Evolutionary conservation across 768 basidiomycete species (phyloP).

Genomic region (Agaricus sinodeliciosus): DNA sequence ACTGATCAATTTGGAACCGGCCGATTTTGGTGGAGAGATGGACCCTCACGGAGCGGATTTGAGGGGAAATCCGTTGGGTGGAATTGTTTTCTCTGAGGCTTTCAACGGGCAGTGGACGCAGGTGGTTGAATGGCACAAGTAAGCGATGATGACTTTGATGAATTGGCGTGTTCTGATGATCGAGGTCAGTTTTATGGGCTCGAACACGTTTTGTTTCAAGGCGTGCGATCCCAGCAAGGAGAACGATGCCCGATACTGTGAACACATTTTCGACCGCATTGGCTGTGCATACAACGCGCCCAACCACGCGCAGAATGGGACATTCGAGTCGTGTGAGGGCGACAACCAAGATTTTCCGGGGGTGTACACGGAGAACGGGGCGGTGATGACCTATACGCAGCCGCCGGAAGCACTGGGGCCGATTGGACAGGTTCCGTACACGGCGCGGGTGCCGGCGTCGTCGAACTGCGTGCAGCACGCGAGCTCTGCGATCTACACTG

Average conservation of each 20-base stretch:
- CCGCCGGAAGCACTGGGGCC: conserved; percentile 31
- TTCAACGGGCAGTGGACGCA: conserved; percentile 30
- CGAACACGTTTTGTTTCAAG: conserved; percentile 9
- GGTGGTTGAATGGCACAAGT: conserved; percentile 54
- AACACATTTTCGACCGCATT: conserved; percentile 68
- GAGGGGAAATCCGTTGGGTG: conserved; percentile 57
- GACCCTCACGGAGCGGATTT: conserved; percentile 70
- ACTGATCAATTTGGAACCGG: conserved; percentile 41
- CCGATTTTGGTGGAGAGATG: conserved; percentile 72
- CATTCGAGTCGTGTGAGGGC: conserved; percentile 56
- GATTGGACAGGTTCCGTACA: conserved; percentile 32
- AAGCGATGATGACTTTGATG: background rate
- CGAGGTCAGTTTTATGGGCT: background rate
- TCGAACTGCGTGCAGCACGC: conserved; percentile 28
- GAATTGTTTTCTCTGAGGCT: conserved; percentile 24
- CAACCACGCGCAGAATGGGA: conserved; percentile 47
- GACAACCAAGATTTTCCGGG: conserved; percentile 60
- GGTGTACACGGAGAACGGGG: conserved; percentile 24
- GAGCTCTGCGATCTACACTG: conserved; percentile 25
- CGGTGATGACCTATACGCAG: conserved; percentile 31
- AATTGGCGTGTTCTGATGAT: background rate
- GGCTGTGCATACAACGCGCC: conserved; percentile 71
- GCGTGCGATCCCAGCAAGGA: conserved; percentile 18
- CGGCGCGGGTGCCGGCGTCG: conserved; percentile 28
- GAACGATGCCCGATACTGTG: conserved; percentile 46